These are phyloP conservation scores for Apiotrichum sp. DNA, from an alignment of 1,284 basidiomycete species.

Conservation along the genomic window DNA sequence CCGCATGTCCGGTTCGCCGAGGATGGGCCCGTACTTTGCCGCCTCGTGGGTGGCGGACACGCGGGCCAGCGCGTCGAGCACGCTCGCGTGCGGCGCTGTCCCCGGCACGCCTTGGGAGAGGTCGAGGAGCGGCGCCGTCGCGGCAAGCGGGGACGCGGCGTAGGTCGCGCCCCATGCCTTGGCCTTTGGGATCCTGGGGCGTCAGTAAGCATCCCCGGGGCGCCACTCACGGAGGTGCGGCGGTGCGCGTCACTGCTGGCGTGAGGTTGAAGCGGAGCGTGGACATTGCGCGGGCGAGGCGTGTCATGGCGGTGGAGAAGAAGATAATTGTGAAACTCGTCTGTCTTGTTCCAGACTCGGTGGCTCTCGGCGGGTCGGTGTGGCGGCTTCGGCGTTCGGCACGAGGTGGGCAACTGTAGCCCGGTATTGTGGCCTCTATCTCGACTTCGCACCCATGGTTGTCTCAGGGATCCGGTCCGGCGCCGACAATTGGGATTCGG, in stretches of 20 bases:
- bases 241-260: constrained; percentile 28
- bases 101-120: constrained; percentile 70
- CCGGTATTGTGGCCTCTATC: too few species aligned
- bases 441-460: too few species aligned
- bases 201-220: too few species aligned
- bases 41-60: constrained; percentile 50
- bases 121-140: constrained; percentile 56
- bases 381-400: too few species aligned
- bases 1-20: constrained; percentile 60
- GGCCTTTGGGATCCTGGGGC: constrained; percentile 60
- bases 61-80: constrained; percentile 54
- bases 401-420: too few species aligned
- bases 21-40: constrained; percentile 61
- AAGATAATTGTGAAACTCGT: too few species aligned
- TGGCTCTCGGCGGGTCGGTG: too few species aligned
- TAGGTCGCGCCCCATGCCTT: constrained; percentile 60
- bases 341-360: too few species aligned
- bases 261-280: constrained; percentile 20
- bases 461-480: too few species aligned
- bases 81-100: constrained; percentile 54
- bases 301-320: too few species aligned
- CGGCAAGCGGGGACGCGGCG: constrained; percentile 62
- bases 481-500: too few species aligned
- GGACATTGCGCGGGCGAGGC: neutral
- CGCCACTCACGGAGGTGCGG: constrained; percentile 20